Evolutionary conservation across 495 filamentous ascomycete genomes (phyloP).

Genomic region (Hypomontagnella submonticulosa): DNA sequence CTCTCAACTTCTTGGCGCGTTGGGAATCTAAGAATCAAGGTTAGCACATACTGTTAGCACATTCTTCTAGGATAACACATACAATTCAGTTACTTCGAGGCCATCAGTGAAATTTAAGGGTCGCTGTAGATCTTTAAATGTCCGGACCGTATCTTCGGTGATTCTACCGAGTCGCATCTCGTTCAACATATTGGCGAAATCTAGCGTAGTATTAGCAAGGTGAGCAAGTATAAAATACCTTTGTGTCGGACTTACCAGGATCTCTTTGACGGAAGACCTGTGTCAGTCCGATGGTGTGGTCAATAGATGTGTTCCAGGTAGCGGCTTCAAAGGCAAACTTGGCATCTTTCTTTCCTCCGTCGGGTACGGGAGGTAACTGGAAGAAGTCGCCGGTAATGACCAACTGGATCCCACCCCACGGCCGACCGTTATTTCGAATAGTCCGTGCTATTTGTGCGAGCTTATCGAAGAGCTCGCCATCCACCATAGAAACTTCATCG

Average conservation of each 20-base stretch:
- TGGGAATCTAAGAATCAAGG: conserved; percentile 72
- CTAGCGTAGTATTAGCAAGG: conserved; percentile 50
- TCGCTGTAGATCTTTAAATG: conserved; percentile 77
- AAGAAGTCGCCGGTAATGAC: conserved; percentile 98
- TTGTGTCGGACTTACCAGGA: conserved; percentile 64
- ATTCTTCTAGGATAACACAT: conserved; percentile 40
- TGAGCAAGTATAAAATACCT: background rate
- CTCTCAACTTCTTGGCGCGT: conserved; percentile 90
- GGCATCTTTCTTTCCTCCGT: conserved; percentile 65
- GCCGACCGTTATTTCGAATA: conserved; percentile 84
- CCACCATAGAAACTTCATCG: conserved; percentile 98
- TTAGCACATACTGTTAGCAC: conserved; percentile 40
- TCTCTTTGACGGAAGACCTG: conserved; percentile 97
- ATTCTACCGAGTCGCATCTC: conserved; percentile 94
- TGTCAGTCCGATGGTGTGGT: conserved; percentile 94
- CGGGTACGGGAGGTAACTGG: conserved; percentile 93
- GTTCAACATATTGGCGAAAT: conserved; percentile 94
- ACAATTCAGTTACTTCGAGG: conserved; percentile 91
- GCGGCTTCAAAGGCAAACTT: conserved; percentile 94
- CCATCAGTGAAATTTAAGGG: conserved; percentile 77
- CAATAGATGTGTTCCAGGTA: conserved; percentile 90
- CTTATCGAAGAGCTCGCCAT: conserved; percentile 96
- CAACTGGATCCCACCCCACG: conserved; percentile 96
- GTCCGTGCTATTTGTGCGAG: conserved; percentile 86
- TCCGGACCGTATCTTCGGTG: conserved; percentile 70